Evolutionary conservation across 2,329 filamentous ascomycete genomes (phyloP).

Genomic region (Alternaria incomplexa): DNA sequence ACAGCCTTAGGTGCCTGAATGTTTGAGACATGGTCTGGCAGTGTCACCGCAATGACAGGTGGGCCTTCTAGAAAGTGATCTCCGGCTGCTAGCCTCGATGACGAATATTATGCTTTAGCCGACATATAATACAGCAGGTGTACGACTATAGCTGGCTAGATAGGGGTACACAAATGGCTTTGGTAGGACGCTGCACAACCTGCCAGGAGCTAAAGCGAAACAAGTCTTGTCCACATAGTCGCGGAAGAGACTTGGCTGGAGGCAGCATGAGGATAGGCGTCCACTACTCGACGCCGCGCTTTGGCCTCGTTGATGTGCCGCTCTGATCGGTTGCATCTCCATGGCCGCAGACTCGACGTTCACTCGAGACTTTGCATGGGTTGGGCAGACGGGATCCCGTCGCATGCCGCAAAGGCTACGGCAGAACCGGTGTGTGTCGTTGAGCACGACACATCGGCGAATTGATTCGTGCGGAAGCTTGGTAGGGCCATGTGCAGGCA

Average conservation of each 20-base stretch:
- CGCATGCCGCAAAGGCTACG: constrained; percentile 23
- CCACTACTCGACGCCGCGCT: constrained; percentile 5
- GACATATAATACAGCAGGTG: constrained; percentile 23
- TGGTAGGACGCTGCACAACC: constrained; percentile 19
- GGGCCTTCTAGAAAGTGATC: constrained; percentile 19
- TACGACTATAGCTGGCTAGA: constrained; percentile 15
- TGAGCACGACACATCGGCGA: constrained; percentile 37
- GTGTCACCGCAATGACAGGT: constrained; percentile 10
- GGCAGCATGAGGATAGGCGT: constrained; percentile 11
- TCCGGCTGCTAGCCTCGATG: constrained; percentile 28
- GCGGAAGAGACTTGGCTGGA: constrained; percentile 18
- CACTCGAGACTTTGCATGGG: constrained; percentile 21
- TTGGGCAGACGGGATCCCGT: constrained; percentile 30
- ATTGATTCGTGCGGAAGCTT: constrained; percentile 25
- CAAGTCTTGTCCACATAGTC: constrained; percentile 7
- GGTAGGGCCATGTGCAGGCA: constrained; percentile 29
- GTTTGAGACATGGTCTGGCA: constrained; percentile 3
- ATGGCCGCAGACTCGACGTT: constrained; percentile 32
- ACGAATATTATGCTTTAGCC: constrained; percentile 30
- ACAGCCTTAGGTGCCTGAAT: constrained; percentile 4
- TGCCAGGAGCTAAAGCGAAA: constrained; percentile 20
- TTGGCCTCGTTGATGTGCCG: constrained; percentile 3
- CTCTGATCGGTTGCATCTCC: constrained; percentile 25
- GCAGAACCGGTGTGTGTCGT: constrained; percentile 26
- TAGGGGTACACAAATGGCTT: constrained; percentile 22